phyloP scores from a whole-genome alignment of 306 rosid species.

The Begonia fuchsioides region DNA sequence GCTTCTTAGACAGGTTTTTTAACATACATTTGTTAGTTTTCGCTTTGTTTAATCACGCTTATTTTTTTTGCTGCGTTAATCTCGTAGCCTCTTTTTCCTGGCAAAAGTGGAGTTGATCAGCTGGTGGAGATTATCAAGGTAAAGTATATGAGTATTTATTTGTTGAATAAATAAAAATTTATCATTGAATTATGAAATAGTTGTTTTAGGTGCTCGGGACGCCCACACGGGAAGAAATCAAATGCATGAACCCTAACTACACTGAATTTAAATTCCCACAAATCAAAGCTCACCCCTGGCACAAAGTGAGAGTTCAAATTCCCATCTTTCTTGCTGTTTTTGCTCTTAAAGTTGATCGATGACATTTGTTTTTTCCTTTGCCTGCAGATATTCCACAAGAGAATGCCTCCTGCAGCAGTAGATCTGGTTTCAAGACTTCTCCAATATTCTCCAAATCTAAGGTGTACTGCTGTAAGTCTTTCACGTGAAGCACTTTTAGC shows the following conservation, averaged over 20 bases:
- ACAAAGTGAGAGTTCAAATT: slow-evolving; percentile 25
- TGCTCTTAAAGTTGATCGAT: not conserved
- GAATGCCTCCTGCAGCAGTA: slow-evolving; percentile 51
- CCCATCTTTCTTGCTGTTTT: slow-evolving; percentile 1
- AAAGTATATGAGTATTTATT: not conserved
- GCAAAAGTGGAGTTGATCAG: slow-evolving; percentile 65
- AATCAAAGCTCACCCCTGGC: slow-evolving; percentile 49
- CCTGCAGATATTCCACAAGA: slow-evolving; percentile 53
- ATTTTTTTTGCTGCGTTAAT: slow-evolving; percentile 9
- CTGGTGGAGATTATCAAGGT: slow-evolving; percentile 73
- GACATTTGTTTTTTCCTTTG: not conserved
- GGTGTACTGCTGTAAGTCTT: slow-evolving; percentile 47
- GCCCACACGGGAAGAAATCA: slow-evolving; percentile 63
- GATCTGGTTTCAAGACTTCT: slow-evolving; percentile 64
- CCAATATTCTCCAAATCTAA: slow-evolving; percentile 54
- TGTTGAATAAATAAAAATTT: too few species aligned
- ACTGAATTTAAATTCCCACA: slow-evolving; percentile 58
- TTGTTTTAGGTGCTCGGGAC: slow-evolving; percentile 52
- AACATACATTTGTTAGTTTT: not conserved
- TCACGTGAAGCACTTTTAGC: not conserved
- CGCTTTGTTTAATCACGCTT: not conserved
- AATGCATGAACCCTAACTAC: slow-evolving; percentile 64
- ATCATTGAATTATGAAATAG: too few species aligned
- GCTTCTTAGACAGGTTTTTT: slow-evolving; percentile 53
- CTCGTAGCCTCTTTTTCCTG: slow-evolving; percentile 56